These are phyloP conservation scores for Atkinsonella hypoxylon DNA, from an alignment of 2,329 filamentous ascomycete genomes.

Conservation along the genomic window DNA sequence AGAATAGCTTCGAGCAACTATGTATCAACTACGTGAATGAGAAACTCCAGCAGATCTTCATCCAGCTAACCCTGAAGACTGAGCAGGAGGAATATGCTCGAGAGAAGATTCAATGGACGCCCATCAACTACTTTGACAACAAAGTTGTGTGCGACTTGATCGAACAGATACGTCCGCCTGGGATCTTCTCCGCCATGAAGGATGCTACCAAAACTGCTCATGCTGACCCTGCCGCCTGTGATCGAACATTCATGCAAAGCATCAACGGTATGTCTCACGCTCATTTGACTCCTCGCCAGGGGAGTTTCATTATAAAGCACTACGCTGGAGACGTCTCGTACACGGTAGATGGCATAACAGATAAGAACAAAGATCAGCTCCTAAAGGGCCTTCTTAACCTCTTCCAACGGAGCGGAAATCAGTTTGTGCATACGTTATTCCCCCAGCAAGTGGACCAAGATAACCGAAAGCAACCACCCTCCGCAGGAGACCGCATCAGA, in stretches of 20 bases:
- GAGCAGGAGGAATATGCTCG: constrained; percentile 96
- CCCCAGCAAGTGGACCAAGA: constrained; percentile 90
- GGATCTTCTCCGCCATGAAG: constrained; percentile 91
- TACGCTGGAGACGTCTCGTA: constrained; percentile 97
- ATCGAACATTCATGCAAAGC: constrained; percentile 89
- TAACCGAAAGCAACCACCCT: constrained; percentile 86
- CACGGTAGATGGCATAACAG: constrained; percentile 90
- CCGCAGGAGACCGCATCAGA: constrained; percentile 93
- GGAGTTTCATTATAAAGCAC: constrained; percentile 97
- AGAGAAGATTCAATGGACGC: constrained; percentile 96
- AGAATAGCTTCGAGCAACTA: constrained; percentile 96
- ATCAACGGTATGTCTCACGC: constrained; percentile 84
- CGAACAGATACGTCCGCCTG: constrained; percentile 78
- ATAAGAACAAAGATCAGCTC: constrained; percentile 98
- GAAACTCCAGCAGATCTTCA: constrained; percentile 98
- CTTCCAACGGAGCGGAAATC: constrained; percentile 71
- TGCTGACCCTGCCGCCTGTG: constrained; percentile 85
- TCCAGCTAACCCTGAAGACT: constrained; percentile 88
- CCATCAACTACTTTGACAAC: constrained; percentile 99
- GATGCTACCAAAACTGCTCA: constrained; percentile 98
- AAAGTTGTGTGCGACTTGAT: constrained; percentile 97
- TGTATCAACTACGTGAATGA: constrained; percentile 99
- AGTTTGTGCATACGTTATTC: constrained; percentile 80
- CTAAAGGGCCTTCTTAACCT: constrained; percentile 87
- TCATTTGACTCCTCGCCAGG: constrained; percentile 84